These are phyloP conservation scores for Metarhizium album DNA, from an alignment of 2,329 filamentous ascomycete species.

Conservation along the genomic window DNA sequence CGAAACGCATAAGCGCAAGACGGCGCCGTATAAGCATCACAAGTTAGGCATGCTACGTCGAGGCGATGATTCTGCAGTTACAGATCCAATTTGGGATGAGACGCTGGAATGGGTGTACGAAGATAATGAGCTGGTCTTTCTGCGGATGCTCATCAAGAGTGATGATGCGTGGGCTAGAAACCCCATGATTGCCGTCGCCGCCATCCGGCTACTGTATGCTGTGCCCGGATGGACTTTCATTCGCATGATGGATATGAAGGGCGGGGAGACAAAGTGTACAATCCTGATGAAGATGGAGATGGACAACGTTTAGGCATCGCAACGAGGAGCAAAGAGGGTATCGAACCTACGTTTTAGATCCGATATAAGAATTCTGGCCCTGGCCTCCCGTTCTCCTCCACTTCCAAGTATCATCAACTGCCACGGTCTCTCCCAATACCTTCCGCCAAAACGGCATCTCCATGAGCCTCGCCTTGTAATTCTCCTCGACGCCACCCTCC, in stretches of 20 bases:
- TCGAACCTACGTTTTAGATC: too few relatives aligned
- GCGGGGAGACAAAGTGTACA: conserved; percentile 51
- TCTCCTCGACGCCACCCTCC: conserved; percentile 34
- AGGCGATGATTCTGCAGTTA: conserved; percentile 45
- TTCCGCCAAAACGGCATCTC: conserved; percentile 23
- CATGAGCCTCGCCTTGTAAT: conserved; percentile 25
- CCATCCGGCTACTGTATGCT: conserved; percentile 48
- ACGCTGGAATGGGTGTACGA: conserved; percentile 57
- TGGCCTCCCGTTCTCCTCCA: background rate
- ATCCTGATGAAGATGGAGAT: conserved; percentile 52
- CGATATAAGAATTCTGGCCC: too few relatives aligned
- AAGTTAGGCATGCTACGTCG: conserved; percentile 43
- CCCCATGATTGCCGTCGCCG: conserved; percentile 49
- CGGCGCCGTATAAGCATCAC: conserved; percentile 47
- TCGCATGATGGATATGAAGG: conserved; percentile 53
- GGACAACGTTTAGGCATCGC: conserved; percentile 23
- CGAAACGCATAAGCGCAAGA: conserved; percentile 50
- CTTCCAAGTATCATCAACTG: conserved; percentile 10
- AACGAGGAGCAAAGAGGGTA: background rate
- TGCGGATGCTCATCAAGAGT: conserved; percentile 56
- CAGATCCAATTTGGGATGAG: conserved; percentile 57
- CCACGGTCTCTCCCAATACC: conserved; percentile 30
- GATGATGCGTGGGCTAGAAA: conserved; percentile 53
- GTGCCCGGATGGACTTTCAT: conserved; percentile 51
- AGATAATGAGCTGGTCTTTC: conserved; percentile 54